These are phyloP conservation scores for Arthrocladium fulminans DNA, from an alignment of 2,329 filamentous ascomycete genomes.

Conservation along the genomic window DNA sequence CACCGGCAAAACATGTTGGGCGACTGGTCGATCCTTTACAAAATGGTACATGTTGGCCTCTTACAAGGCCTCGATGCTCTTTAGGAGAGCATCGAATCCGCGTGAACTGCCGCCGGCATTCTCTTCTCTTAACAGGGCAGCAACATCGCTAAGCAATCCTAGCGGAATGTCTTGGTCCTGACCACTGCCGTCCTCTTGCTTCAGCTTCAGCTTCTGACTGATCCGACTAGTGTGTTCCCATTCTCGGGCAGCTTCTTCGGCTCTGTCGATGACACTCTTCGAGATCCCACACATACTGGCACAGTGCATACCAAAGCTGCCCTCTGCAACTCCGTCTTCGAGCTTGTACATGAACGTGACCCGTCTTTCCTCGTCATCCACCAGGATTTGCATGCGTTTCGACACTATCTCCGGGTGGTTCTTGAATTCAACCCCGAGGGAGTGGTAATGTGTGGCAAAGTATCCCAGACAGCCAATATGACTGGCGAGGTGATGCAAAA, in stretches of 20 bases:
- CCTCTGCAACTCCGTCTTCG: constrained; percentile 86
- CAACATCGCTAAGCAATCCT: constrained; percentile 21
- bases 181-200: constrained; percentile 38
- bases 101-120: background rate
- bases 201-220: constrained; percentile 73
- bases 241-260: constrained; percentile 77
- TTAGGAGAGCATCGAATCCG: constrained; percentile 4
- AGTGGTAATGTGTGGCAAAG: constrained; percentile 97
- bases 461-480: constrained; percentile 91
- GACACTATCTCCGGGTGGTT: constrained; percentile 78
- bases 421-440: constrained; percentile 81
- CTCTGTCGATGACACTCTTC: constrained; percentile 68
- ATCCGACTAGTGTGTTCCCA: constrained; percentile 94
- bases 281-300: constrained; percentile 96
- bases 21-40: too few relatives aligned
- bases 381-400: constrained; percentile 87
- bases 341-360: constrained; percentile 96
- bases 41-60: background rate
- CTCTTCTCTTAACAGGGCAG: constrained; percentile 15
- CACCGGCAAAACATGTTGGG: too few relatives aligned
- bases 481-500: constrained; percentile 89
- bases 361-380: constrained; percentile 72
- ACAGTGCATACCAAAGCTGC: constrained; percentile 98
- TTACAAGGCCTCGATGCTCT: constrained; percentile 8
- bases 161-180: constrained; percentile 33